Evolutionary conservation across 352 stramenopile genomes (phyloP), one percentile per base, ranked within the genome.

Genomic region (Globisporangium takayamanum): DNA sequence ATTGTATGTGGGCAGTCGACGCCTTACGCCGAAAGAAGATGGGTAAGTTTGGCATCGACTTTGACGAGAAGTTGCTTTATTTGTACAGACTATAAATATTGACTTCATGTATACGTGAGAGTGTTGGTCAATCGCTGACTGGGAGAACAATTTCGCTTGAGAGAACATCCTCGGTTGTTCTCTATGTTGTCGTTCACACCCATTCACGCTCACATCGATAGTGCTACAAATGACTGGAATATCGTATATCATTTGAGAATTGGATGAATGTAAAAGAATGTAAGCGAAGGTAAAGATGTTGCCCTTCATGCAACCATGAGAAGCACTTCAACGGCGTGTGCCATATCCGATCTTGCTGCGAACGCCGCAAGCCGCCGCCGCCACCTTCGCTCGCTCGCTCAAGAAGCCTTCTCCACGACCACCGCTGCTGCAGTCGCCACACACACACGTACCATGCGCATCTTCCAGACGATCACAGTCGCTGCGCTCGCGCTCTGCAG

Each of bases 401-500:
- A n/a, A 18, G 18, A 47, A 7, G 55, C 18, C n/a, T n/a, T n/a
- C 39, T n/a, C 14, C 47, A n/a, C 25, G 49, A 54, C 44, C 25
- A 39, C 48, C 7, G 18, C 7, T 30, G 20, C 12, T 53, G 5
- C 28, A 15, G 14, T 15, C 20, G 3, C 28, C 10, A 18, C 5
- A 54, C 28, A 12, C 5, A 54, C 28, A 12, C 3, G 16, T 10
- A 66, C 51, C 14, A 72, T 72, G 66, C 66, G 57, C 49, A 57
- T 67, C 36, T 39, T 70, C 39, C 54, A 30, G 33, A 57, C 55
- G 20, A 20, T 44, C 42, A 69, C 74, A 60, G 59, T 71, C 22
- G 46, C 69, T 28, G 49, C 62, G 48, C 50, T 82, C 48, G 62
- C 67, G 60, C 64, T 79, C 16, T 49, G 59, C 18, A 54, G 68